Conservation (phyloP, 2,329 filamentous ascomycete species). For the Biscogniauxia mediterranea region DNA sequence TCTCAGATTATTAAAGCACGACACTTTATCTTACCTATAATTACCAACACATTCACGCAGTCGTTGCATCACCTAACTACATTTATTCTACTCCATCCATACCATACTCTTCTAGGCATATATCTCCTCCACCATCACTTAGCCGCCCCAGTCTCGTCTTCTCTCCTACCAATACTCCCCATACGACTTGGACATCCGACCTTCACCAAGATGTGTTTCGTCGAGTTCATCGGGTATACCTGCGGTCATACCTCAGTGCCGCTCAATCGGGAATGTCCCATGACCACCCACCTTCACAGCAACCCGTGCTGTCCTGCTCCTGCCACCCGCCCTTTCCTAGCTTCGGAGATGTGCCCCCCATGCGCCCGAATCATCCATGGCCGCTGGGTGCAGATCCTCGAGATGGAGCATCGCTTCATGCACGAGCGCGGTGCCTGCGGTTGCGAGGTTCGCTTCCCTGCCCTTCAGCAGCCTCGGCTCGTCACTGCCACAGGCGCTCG, state of each 20-base stretch:
- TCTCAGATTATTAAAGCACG: too few relatives aligned
- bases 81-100: neutral
- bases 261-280: slow-evolving; percentile 42
- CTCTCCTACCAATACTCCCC: neutral
- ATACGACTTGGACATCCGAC: neutral
- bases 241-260: slow-evolving; percentile 46
- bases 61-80: neutral
- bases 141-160: neutral
- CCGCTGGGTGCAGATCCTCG: slow-evolving; percentile 39
- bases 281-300: slow-evolving; percentile 37
- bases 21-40: too few relatives aligned
- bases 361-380: slow-evolving; percentile 40
- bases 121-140: neutral
- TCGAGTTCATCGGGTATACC: slow-evolving; percentile 44
- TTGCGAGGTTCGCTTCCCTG: slow-evolving; percentile 39
- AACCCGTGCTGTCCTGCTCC: slow-evolving; percentile 36
- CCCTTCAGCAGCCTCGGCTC: slow-evolving; percentile 34
- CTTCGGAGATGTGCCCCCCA: slow-evolving; percentile 36
- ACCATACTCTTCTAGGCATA: neutral
- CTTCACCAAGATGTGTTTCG: slow-evolving; percentile 42
- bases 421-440: slow-evolving; percentile 43
- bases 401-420: slow-evolving; percentile 44
- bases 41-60: too few relatives aligned
- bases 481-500: slow-evolving; percentile 12
- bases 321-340: slow-evolving; percentile 32